Percentiles rank a stretch among this genome's conserved stretches.
Evolutionary conservation across 2,329 filamentous ascomycete species (phyloP).

Genomic region (Chalaropsis ovoidea): DNA sequence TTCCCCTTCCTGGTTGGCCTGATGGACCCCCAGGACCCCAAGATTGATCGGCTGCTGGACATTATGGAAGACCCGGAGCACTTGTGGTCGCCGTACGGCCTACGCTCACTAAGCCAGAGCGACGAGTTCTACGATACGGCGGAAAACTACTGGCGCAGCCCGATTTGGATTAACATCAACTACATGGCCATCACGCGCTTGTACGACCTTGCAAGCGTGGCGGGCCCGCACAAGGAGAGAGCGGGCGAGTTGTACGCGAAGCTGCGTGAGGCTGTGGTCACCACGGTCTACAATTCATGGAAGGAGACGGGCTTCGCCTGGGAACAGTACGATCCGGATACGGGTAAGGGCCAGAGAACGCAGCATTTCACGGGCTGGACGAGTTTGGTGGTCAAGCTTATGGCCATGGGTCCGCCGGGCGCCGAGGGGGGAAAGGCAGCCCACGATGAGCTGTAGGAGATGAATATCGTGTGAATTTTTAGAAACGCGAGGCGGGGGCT

Average conservation of each 20-base stretch:
- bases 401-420: slow-evolving; percentile 64
- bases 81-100: slow-evolving; percentile 82
- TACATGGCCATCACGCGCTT: slow-evolving; percentile 52
- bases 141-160: slow-evolving; percentile 95
- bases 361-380: slow-evolving; percentile 99
- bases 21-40: slow-evolving; percentile 60
- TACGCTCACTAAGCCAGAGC: slow-evolving; percentile 77
- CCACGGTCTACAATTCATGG: slow-evolving; percentile 84
- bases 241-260: slow-evolving; percentile 65
- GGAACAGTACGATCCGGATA: slow-evolving; percentile 97
- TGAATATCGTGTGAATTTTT: neutral
- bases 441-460: slow-evolving; percentile 41
- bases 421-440: slow-evolving; percentile 29
- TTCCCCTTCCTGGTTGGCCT: slow-evolving; percentile 87
- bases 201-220: slow-evolving; percentile 35
- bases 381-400: slow-evolving; percentile 94
- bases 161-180: slow-evolving; percentile 94
- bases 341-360: slow-evolving; percentile 83
- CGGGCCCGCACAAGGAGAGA: slow-evolving; percentile 56
- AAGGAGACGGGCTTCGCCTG: slow-evolving; percentile 87
- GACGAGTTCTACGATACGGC: slow-evolving; percentile 76
- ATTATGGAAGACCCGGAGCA: slow-evolving; percentile 71
- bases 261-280: slow-evolving; percentile 73
- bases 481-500: neutral
- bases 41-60: slow-evolving; percentile 63